These are phyloP conservation scores for Colletotrichum scovillei DNA, from an alignment of 2,329 filamentous ascomycete genomes.

Conservation along the genomic window DNA sequence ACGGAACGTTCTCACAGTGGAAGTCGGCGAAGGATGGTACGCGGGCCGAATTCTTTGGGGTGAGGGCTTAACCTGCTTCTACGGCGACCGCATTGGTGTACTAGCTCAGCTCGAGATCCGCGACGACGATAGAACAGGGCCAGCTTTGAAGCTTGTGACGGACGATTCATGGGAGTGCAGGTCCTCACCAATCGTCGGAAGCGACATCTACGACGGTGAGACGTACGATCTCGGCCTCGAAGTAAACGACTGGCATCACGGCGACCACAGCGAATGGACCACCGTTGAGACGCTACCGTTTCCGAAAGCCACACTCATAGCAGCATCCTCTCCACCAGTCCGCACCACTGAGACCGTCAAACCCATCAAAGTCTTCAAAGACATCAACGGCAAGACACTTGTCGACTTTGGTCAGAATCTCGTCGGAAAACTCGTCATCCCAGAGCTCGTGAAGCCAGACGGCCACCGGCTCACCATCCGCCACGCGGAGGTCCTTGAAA, in stretches of 20 bases:
- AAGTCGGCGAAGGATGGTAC: slow-evolving; percentile 65
- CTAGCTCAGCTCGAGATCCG: slow-evolving; percentile 52
- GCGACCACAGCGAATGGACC: slow-evolving; percentile 41
- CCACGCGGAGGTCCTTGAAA: slow-evolving; percentile 68
- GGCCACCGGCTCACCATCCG: slow-evolving; percentile 57
- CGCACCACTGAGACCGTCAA: slow-evolving; percentile 46
- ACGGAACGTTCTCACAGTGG: slow-evolving; percentile 55
- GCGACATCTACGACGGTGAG: slow-evolving; percentile 66
- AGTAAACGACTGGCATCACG: slow-evolving; percentile 38
- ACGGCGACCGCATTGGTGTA: slow-evolving; percentile 51
- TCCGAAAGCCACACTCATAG: slow-evolving; percentile 47
- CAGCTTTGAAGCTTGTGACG: slow-evolving; percentile 43
- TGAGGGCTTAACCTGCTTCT: slow-evolving; percentile 43
- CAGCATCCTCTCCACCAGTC: slow-evolving; percentile 57
- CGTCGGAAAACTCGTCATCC: slow-evolving; percentile 60
- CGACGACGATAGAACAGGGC: slow-evolving; percentile 40
- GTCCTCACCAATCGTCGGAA: slow-evolving; percentile 46
- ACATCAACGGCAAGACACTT: slow-evolving; percentile 55
- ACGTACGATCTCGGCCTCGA: slow-evolving; percentile 54
- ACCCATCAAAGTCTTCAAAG: slow-evolving; percentile 43
- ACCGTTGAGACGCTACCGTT: slow-evolving; percentile 44
- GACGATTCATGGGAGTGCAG: slow-evolving; percentile 51
- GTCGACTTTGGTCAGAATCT: slow-evolving; percentile 71
- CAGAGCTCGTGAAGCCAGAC: slow-evolving; percentile 41
- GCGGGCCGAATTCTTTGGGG: slow-evolving; percentile 41